Conservation (phyloP, 2,329 filamentous ascomycete species). For the Geosmithia morbida region DNA sequence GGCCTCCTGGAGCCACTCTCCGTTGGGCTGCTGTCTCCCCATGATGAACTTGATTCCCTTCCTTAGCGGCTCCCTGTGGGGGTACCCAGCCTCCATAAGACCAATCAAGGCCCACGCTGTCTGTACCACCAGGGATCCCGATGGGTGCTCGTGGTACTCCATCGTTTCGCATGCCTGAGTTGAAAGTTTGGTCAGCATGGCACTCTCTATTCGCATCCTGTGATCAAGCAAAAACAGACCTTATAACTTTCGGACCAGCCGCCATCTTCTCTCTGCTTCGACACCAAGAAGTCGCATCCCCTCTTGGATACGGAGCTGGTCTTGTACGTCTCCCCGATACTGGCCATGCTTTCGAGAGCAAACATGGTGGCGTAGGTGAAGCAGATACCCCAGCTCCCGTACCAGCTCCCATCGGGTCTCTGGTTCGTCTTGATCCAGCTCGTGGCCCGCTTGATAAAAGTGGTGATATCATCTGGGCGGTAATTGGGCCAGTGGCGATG, state of each 20-base stretch:
- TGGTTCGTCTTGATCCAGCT: slow-evolving; percentile 74
- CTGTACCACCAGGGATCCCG: slow-evolving; percentile 78
- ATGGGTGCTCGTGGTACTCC: slow-evolving; percentile 58
- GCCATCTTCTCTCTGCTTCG: slow-evolving; percentile 74
- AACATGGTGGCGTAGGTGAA: slow-evolving; percentile 98
- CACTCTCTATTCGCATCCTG: slow-evolving; percentile 1
- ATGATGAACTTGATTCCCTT: slow-evolving; percentile 71
- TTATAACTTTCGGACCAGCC: slow-evolving; percentile 95
- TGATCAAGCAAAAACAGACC: slow-evolving; percentile 16
- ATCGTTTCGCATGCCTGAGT: slow-evolving; percentile 59
- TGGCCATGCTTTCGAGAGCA: slow-evolving; percentile 72
- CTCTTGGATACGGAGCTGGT: slow-evolving; percentile 57
- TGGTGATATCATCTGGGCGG: slow-evolving; percentile 57
- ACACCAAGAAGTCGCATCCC: slow-evolving; percentile 75
- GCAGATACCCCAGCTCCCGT: slow-evolving; percentile 95
- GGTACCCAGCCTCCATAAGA: slow-evolving; percentile 71
- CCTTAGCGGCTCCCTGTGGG: slow-evolving; percentile 56
- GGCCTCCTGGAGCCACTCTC: slow-evolving; percentile 88
- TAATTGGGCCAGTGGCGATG: slow-evolving; percentile 70
- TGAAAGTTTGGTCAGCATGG: slow-evolving; percentile 5
- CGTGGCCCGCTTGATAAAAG: slow-evolving; percentile 60
- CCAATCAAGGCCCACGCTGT: slow-evolving; percentile 83
- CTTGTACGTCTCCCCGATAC: slow-evolving; percentile 66
- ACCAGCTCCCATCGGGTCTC: slow-evolving; percentile 79
- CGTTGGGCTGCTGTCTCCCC: slow-evolving; percentile 70